Conservation (phyloP, 345 rosid species). For the Limnanthes douglasii region DNA sequence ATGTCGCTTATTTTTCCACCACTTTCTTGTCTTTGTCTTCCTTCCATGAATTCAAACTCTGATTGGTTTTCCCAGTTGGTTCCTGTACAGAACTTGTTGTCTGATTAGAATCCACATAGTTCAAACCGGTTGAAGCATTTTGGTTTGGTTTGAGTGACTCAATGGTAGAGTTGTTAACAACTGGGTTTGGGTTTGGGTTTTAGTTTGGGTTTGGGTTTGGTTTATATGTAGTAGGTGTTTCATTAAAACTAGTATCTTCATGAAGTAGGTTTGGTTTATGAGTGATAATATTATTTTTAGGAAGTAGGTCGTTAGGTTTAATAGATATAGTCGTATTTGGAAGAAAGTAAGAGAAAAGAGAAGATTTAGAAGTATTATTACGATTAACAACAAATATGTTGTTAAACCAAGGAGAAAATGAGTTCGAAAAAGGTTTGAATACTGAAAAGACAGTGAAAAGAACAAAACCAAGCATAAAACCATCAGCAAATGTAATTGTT, state of each 20-base stretch:
- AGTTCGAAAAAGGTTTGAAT: slow-evolving; percentile 43
- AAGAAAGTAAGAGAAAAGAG: slow-evolving; percentile 25
- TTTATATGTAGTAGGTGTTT: too few species aligned
- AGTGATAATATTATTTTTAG: slow-evolving; percentile 9
- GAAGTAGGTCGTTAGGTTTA: slow-evolving; percentile 4
- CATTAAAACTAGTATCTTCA: not conserved
- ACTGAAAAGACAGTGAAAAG: slow-evolving; percentile 52
- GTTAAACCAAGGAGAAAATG: slow-evolving; percentile 37
- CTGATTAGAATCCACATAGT: slow-evolving; percentile 1
- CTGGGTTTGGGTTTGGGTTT: slow-evolving; percentile 4
- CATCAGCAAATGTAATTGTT: slow-evolving; percentile 42
- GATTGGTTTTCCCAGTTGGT: slow-evolving; percentile 4
- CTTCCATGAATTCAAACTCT: slow-evolving; percentile 24
- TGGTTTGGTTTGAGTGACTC: slow-evolving; percentile 5
- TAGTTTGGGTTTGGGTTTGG: slow-evolving; percentile 13
- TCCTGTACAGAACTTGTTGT: slow-evolving; percentile 6
- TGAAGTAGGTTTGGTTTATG: too few species aligned
- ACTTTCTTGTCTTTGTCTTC: too few species aligned
- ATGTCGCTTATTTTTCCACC: slow-evolving; percentile 7
- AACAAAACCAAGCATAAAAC: slow-evolving; percentile 46
- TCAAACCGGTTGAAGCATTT: slow-evolving; percentile 8
- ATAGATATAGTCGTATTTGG: slow-evolving; percentile 20
- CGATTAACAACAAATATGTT: slow-evolving; percentile 20
- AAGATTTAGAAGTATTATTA: slow-evolving; percentile 22
- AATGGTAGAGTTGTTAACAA: too few species aligned